Percentiles rank a stretch among this genome's conserved stretches.
Conservation (phyloP, 2,329 filamentous ascomycete genomes). For the Aspergillus sp. region DNA sequence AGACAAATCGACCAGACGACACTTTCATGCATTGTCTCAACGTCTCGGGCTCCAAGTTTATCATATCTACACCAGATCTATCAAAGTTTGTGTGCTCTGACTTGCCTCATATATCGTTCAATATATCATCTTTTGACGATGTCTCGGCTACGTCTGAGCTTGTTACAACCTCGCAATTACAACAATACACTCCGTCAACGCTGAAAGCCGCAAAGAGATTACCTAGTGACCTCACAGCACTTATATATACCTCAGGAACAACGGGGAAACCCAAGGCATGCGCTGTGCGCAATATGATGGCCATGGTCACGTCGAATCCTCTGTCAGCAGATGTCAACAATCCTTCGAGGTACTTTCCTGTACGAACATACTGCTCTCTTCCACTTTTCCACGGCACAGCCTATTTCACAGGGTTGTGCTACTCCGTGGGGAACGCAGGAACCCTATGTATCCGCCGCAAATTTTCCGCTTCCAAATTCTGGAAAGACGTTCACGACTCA, state of each 20-base stretch:
- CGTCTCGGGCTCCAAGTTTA: constrained; percentile 40
- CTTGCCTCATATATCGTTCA: constrained; percentile 39
- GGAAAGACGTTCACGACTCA: constrained; percentile 46
- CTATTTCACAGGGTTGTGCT: constrained; percentile 46
- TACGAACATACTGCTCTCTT: constrained; percentile 49
- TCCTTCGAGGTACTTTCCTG: constrained; percentile 42
- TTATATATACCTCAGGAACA: constrained; percentile 53
- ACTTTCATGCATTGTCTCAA: constrained; percentile 48
- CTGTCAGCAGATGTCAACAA: constrained; percentile 36
- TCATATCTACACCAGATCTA: constrained; percentile 48
- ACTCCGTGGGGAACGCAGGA: constrained; percentile 39
- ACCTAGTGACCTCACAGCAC: constrained; percentile 34
- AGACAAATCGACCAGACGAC: constrained; percentile 31
- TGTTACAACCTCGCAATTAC: constrained; percentile 26
- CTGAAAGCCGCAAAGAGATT: constrained; percentile 33
- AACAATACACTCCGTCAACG: constrained; percentile 24
- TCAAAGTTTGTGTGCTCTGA: constrained; percentile 34
- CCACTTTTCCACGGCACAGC: constrained; percentile 53
- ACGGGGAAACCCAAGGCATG: constrained; percentile 50
- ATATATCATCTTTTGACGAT: constrained; percentile 38
- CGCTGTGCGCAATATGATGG: constrained; percentile 40
- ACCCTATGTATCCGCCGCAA: constrained; percentile 48
- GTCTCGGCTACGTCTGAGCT: constrained; percentile 23
- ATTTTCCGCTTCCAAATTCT: constrained; percentile 49
- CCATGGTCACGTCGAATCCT: constrained; percentile 39